Evolutionary conservation across 2,329 filamentous ascomycete genomes (phyloP).

Genomic region (Trichoderma cornu-damae): DNA sequence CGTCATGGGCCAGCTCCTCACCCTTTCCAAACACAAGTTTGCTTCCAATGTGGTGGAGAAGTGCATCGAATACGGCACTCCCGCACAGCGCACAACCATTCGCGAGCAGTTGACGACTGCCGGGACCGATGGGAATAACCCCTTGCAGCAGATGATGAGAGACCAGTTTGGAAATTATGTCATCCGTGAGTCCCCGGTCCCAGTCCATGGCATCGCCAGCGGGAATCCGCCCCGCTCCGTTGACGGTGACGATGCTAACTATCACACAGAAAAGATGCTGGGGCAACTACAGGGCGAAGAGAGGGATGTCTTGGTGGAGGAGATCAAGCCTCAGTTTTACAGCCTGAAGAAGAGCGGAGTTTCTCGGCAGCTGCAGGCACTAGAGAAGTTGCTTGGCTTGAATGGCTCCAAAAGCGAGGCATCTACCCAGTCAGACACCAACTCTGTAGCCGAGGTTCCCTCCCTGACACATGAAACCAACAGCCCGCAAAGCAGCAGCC

Average conservation of each 20-base stretch:
- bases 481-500: constrained; percentile 61
- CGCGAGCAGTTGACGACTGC: constrained; percentile 56
- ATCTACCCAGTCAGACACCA: constrained; percentile 41
- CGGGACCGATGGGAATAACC: constrained; percentile 60
- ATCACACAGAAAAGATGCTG: constrained; percentile 68
- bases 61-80: constrained; percentile 69
- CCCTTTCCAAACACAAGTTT: constrained; percentile 88
- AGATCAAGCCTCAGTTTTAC: constrained; percentile 58
- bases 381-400: constrained; percentile 33
- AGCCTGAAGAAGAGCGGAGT: constrained; percentile 59
- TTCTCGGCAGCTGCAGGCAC: constrained; percentile 52
- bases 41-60: constrained; percentile 97
- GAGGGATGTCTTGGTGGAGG: constrained; percentile 53
- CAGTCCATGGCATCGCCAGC: neutral
- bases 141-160: constrained; percentile 73
- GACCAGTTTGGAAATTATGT: constrained; percentile 96
- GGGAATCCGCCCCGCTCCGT: constrained; percentile 12
- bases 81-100: constrained; percentile 65
- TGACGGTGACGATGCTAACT: neutral
- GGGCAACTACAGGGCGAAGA: constrained; percentile 56
- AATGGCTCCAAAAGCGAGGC: constrained; percentile 27
- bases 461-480: constrained; percentile 64
- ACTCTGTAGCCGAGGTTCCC: constrained; percentile 58
- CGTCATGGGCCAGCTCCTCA: constrained; percentile 66
- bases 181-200: constrained; percentile 64